Conservation (phyloP, 2,329 filamentous ascomycete species). For the Phyllosticta paracitricarpa region DNA sequence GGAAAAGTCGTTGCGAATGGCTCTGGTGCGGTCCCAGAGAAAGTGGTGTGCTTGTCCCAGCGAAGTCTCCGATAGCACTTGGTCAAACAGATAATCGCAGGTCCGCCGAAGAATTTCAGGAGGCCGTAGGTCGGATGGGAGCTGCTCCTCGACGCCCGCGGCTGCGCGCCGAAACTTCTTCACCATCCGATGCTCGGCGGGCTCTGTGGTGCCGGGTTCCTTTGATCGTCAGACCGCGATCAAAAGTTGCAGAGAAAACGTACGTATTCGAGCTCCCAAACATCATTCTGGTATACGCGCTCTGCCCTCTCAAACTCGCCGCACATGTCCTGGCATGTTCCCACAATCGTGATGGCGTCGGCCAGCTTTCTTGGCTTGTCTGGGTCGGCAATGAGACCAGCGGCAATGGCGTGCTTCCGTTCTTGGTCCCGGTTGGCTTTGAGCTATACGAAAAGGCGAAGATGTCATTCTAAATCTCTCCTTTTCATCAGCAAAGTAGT, state of each 20-base stretch:
- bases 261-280: conserved; percentile 52
- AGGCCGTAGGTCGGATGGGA: conserved; percentile 54
- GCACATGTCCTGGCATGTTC: conserved; percentile 55
- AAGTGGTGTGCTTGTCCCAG: conserved; percentile 50
- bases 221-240: conserved; percentile 18
- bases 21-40: conserved; percentile 56
- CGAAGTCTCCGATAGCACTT: conserved; percentile 35
- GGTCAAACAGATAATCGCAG: conserved; percentile 28
- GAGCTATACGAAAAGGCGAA: conserved; percentile 10
- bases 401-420: conserved; percentile 34
- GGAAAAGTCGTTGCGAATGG: conserved; percentile 55
- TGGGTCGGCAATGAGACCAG: conserved; percentile 48
- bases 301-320: conserved; percentile 53
- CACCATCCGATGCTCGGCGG: conserved; percentile 49
- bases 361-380: conserved; percentile 49
- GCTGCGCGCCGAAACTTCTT: conserved; percentile 54
- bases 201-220: conserved; percentile 26
- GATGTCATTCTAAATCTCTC: conserved; percentile 9
- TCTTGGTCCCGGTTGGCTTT: conserved; percentile 12
- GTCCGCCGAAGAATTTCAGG: conserved; percentile 34
- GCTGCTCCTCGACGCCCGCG: conserved; percentile 52
- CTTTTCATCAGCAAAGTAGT: not conserved
- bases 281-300: conserved; percentile 51
- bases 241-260: conserved; percentile 11
- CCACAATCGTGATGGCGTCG: conserved; percentile 52